Conservation (phyloP, 305 asterid species). For the Fraxinus paxiana region DNA sequence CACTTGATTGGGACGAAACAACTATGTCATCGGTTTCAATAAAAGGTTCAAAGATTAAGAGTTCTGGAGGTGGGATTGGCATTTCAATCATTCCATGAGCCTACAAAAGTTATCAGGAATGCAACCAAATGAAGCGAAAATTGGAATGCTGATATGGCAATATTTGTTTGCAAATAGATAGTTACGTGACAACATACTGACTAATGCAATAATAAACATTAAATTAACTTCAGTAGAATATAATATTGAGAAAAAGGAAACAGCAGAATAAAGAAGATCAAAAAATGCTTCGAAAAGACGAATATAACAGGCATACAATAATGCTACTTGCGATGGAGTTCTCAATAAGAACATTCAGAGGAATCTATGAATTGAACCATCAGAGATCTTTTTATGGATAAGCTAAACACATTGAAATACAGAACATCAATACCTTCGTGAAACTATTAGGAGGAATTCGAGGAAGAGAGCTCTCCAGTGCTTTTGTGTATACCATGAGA, state of each 20-base stretch:
- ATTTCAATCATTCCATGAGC: slow-evolving; percentile 81
- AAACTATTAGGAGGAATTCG: slow-evolving; percentile 78
- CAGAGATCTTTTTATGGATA: background rate
- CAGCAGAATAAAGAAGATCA: background rate
- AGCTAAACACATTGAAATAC: background rate
- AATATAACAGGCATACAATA: background rate
- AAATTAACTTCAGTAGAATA: background rate
- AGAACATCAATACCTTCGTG: slow-evolving; percentile 49
- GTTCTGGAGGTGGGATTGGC: slow-evolving; percentile 80
- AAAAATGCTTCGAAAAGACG: background rate
- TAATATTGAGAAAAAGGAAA: background rate
- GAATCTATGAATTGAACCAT: background rate
- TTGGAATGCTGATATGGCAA: background rate
- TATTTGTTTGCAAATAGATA: background rate
- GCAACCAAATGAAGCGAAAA: slow-evolving; percentile 9
- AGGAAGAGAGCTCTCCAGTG: slow-evolving; percentile 53
- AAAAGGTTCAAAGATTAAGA: slow-evolving; percentile 78
- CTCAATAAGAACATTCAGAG: background rate
- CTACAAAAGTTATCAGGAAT: slow-evolving; percentile 32
- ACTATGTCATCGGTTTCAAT: slow-evolving; percentile 76
- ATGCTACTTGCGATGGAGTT: background rate
- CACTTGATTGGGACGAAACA: slow-evolving; percentile 47
- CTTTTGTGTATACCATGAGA: slow-evolving; percentile 58
- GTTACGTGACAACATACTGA: background rate
- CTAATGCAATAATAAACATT: background rate